Evolutionary conservation across 768 basidiomycete species (phyloP).

Genomic region (Leucocoprinus birnbaumii): DNA sequence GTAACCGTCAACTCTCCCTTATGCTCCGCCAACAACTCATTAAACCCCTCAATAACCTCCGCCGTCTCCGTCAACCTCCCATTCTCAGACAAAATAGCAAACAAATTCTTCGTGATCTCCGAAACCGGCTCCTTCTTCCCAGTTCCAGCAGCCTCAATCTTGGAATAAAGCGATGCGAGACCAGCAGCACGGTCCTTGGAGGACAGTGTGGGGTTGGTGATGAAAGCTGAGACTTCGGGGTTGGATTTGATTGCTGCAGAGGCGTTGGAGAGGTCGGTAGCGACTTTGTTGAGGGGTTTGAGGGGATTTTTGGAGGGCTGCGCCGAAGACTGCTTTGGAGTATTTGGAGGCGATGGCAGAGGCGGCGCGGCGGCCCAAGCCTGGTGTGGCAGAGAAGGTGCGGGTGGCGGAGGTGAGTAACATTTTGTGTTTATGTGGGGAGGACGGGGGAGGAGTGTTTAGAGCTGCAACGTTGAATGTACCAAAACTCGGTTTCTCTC

Average conservation of each 20-base stretch:
- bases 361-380: constrained; percentile 67
- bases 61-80: constrained; percentile 83
- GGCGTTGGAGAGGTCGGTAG: constrained; percentile 76
- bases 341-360: constrained; percentile 81
- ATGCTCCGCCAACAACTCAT: constrained; percentile 83
- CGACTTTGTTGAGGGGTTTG: constrained; percentile 81
- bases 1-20: constrained; percentile 91
- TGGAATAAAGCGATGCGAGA: constrained; percentile 64
- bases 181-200: constrained; percentile 68
- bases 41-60: constrained; percentile 89
- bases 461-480: constrained; percentile 18
- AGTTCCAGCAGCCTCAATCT: constrained; percentile 56
- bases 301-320: constrained; percentile 81
- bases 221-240: constrained; percentile 65
- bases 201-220: constrained; percentile 91
- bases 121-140: constrained; percentile 76
- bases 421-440: no score
- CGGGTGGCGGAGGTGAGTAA: constrained; percentile 60
- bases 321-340: constrained; percentile 77
- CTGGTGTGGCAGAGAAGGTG: constrained; percentile 41
- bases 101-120: constrained; percentile 90
- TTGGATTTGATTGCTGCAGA: constrained; percentile 64
- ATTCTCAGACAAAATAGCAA: constrained; percentile 88
- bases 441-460: constrained; percentile 19
- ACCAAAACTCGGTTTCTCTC: constrained; percentile 31